phyloP scores from a whole-genome alignment of 1,284 basidiomycete genomes.

The Trichosporon asahii region DNA sequence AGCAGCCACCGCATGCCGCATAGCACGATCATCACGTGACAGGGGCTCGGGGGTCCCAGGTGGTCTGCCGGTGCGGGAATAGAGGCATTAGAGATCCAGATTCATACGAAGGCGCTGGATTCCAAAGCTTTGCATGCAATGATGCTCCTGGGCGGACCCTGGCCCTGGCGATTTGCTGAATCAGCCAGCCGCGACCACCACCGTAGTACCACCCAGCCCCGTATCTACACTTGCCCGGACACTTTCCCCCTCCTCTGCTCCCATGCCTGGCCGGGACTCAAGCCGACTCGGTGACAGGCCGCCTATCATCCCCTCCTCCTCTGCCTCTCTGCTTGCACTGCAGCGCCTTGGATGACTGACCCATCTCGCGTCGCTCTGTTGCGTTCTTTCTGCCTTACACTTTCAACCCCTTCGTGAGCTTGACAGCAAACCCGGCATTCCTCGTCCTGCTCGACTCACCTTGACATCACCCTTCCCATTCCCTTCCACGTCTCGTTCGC shows the following conservation, averaged over 20 bases:
- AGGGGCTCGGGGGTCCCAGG: neutral
- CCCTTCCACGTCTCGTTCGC: neutral
- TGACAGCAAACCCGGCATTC: neutral
- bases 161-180: neutral
- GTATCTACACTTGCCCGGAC: neutral
- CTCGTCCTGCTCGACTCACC: neutral
- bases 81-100: neutral
- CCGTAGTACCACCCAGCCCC: neutral
- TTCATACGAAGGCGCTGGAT: neutral
- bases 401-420: neutral
- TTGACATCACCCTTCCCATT: neutral
- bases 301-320: neutral
- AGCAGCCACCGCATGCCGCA: neutral
- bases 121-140: neutral
- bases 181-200: neutral
- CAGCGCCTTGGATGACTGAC: neutral
- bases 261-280: neutral
- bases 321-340: neutral
- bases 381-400: neutral
- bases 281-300: neutral
- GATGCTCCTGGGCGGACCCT: neutral
- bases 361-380: neutral
- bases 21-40: neutral
- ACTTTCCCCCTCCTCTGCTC: neutral
- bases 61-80: neutral